These are phyloP conservation scores for Colletotrichum sp. DNA, from an alignment of 2,329 filamentous ascomycete genomes.

Conservation along the genomic window DNA sequence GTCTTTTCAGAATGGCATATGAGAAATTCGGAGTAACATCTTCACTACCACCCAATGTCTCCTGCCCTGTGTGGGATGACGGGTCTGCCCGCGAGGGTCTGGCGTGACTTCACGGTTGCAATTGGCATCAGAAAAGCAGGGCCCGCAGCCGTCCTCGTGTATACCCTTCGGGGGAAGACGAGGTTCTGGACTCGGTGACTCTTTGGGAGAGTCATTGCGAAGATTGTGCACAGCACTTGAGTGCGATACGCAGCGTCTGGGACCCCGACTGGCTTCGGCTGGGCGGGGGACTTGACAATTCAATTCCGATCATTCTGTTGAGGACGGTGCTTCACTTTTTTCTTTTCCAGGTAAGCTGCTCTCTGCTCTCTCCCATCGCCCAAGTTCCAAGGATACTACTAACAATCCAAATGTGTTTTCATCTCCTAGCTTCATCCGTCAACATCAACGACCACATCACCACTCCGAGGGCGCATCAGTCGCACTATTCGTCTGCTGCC, in stretches of 20 bases:
- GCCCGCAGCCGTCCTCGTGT: conserved; percentile 36
- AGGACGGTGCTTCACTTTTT: conserved; percentile 66
- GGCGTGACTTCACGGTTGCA: conserved; percentile 83
- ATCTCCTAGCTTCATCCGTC: neutral
- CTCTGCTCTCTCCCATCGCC: neutral
- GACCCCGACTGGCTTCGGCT: conserved; percentile 29
- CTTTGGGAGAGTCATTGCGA: conserved; percentile 93
- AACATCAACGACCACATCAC: neutral
- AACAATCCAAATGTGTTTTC: neutral
- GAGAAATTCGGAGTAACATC: conserved; percentile 99
- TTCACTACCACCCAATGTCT: conserved; percentile 53
- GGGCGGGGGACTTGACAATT: conserved; percentile 61
- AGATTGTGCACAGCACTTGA: conserved; percentile 91
- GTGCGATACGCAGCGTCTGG: conserved; percentile 92
- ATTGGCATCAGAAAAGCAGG: conserved; percentile 93
- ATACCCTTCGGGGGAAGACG: conserved; percentile 33
- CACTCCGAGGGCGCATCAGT: too few relatives aligned
- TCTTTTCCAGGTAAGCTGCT: conserved; percentile 25
- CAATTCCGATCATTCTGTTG: conserved; percentile 93
- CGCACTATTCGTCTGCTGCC: neutral
- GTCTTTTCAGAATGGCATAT: conserved; percentile 67
- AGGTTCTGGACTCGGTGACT: conserved; percentile 41
- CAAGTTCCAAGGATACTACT: conserved; percentile 20
- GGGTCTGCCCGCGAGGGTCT: conserved; percentile 85
- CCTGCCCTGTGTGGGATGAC: conserved; percentile 46